A percentile compares a stretch with the other conserved stretches of the same genome.
These are phyloP conservation scores for Zanthoxylum bungeanum DNA, from an alignment of 345 rosid genomes.

Conservation along the genomic window DNA sequence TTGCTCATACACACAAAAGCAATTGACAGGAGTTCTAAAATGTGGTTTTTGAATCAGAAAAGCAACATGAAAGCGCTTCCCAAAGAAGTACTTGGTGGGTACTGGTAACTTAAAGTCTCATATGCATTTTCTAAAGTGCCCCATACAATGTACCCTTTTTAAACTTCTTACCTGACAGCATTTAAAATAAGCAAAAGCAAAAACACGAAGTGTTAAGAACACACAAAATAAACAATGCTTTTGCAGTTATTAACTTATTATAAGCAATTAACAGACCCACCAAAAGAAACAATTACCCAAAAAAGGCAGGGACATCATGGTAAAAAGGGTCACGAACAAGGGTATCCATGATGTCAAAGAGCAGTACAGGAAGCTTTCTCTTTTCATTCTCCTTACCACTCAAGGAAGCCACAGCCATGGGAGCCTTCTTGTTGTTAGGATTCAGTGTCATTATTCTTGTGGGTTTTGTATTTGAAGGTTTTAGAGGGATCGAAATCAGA, in stretches of 20 bases:
- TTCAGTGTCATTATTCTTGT: conserved; percentile 14
- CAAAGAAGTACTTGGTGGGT: neutral
- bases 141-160: neutral
- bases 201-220: neutral
- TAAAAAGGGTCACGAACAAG: conserved; percentile 94
- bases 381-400: neutral
- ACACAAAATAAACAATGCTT: neutral
- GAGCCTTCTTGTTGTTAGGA: neutral
- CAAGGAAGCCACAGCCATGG: conserved; percentile 1
- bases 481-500: conserved; percentile 1
- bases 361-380: conserved; percentile 81
- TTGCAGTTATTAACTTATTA: no score
- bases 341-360: conserved; percentile 96
- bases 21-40: neutral
- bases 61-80: neutral
- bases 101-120: neutral
- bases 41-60: neutral
- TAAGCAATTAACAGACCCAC: neutral
- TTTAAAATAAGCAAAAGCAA: neutral
- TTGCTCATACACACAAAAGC: neutral
- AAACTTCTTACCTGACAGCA: neutral
- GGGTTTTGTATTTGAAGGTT: conserved; percentile 4
- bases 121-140: neutral
- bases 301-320: conserved; percentile 79
- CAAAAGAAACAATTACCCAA: conserved; percentile 42